A percentile compares a stretch with the other conserved stretches of the same genome.
These are phyloP conservation scores for Aspergillus tubingensis DNA, from an alignment of 2,329 filamentous ascomycete genomes.

Conservation along the genomic window DNA sequence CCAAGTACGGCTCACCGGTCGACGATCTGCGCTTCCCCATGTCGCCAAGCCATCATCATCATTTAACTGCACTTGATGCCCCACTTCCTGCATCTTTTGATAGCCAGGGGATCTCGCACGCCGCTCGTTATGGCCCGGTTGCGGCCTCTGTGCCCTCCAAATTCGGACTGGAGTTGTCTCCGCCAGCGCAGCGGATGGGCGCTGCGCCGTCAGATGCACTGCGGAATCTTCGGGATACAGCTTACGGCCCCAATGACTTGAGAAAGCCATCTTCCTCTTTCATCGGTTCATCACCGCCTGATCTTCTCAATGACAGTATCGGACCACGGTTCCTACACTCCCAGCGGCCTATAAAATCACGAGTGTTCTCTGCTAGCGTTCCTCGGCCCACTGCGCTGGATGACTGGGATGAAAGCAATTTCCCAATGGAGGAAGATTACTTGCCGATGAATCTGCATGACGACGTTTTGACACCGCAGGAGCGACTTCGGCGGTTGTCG, in stretches of 20 bases:
- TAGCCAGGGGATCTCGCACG: constrained; percentile 90
- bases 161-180: constrained; percentile 79
- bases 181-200: constrained; percentile 68
- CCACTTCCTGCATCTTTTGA: constrained; percentile 93
- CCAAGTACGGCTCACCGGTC: constrained; percentile 79
- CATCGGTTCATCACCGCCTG: constrained; percentile 60
- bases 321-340: constrained; percentile 66
- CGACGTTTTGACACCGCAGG: constrained; percentile 63
- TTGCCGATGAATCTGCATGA: constrained; percentile 71
- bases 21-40: constrained; percentile 76
- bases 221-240: constrained; percentile 65
- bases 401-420: constrained; percentile 63
- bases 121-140: constrained; percentile 84
- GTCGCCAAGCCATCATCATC: constrained; percentile 68
- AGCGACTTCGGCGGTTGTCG: constrained; percentile 61
- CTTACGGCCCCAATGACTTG: constrained; percentile 73
- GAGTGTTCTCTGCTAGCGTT: constrained; percentile 63
- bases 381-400: constrained; percentile 54
- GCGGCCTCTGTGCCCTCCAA: constrained; percentile 90
- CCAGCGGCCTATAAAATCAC: constrained; percentile 63
- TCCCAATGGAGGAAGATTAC: constrained; percentile 86
- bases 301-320: constrained; percentile 66
- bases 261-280: constrained; percentile 55
- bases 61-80: constrained; percentile 90
- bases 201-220: constrained; percentile 63